Evolutionary conservation across 495 filamentous ascomycete species (phyloP), one percentile per base, ranked within the genome.

Genomic region (Penicillium coffeae): DNA sequence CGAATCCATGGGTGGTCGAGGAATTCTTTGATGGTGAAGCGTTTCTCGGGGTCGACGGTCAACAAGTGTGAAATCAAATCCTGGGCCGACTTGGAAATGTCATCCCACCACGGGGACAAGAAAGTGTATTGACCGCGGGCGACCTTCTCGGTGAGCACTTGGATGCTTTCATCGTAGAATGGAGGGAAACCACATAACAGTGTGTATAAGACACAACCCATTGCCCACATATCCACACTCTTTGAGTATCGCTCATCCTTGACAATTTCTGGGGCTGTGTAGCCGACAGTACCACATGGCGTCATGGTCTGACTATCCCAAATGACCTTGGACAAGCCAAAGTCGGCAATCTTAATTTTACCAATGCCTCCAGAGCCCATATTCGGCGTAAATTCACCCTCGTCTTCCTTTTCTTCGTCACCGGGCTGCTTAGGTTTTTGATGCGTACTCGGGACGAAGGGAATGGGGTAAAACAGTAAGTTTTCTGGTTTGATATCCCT

Each of bases 241-340:
- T 97, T 98, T 6, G 93, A 97, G 60, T 98, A 98, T 32, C 92
- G 83, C 65, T 98, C 93, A 69, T 98, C 93, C 69, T 97, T 97
- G 44, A 98, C 93, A 42, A 98, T 98, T 66, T 98, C 93, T 4
- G 93, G 93, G n/a, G 93, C 93, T 13, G 93, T 97, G 66, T 98
- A 98, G 22, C 93, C 93, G 45, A 97, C 93, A 3, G 93, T 98
- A 25, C 93, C 93, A 67, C 93, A 98, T 16, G 93, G 93, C 2
- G 93, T 98, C 90, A 96, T 96, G n/a, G 93, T 98, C 62, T 95
- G 88, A 47, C 81, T 90, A 58, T 98, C 94, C 93, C 93, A 98
- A 8, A 98, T 89, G 45, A 98, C 84, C 69, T 98, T 98, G 37
- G 91, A 96, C 8, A 98, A 72, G 47, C 93, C 93, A 64, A 98